These are phyloP conservation scores for Aureobasidium sp. DNA, from an alignment of 2,329 filamentous ascomycete genomes.

Conservation along the genomic window DNA sequence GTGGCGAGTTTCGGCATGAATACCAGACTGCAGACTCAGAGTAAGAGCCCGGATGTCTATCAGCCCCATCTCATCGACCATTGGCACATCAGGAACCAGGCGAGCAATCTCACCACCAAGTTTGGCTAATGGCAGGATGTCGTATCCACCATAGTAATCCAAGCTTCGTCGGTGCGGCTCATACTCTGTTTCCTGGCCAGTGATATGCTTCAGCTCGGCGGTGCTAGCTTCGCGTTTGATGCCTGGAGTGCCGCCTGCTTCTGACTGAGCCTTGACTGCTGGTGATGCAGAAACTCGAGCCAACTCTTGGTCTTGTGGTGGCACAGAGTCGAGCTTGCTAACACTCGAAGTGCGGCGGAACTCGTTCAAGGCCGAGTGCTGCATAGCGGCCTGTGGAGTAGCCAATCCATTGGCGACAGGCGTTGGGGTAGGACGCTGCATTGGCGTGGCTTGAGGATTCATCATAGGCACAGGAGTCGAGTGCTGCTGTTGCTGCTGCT, in stretches of 20 bases:
- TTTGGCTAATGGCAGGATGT: conserved; percentile 54
- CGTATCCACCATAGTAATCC: conserved; percentile 55
- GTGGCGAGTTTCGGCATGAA: conserved; percentile 80
- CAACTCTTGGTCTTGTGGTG: conserved; percentile 6
- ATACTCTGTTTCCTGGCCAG: conserved; percentile 13
- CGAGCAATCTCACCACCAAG: conserved; percentile 58
- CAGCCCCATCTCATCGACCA: conserved; percentile 67
- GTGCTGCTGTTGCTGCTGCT: conserved; percentile 7
- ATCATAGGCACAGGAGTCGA: not conserved
- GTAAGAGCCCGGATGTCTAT: conserved; percentile 87
- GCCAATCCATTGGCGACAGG: conserved; percentile 18
- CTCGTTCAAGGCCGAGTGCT: conserved; percentile 24
- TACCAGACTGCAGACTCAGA: conserved; percentile 80
- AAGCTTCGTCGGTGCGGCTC: conserved; percentile 16
- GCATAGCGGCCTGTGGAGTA: conserved; percentile 36
- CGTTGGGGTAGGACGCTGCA: conserved; percentile 21
- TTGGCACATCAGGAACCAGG: conserved; percentile 66
- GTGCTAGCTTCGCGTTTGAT: conserved; percentile 15
- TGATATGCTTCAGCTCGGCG: not conserved
- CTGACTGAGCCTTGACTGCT: conserved; percentile 9
- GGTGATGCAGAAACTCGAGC: conserved; percentile 11
- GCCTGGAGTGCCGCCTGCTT: conserved; percentile 9
- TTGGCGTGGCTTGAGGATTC: conserved; percentile 33
- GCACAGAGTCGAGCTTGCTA: conserved; percentile 12
- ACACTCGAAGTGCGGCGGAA: conserved; percentile 23